Base-by-base conservation (phyloP, 371 early-diverging fungal genomes). In the Saksenaea vasiformis region DNA sequence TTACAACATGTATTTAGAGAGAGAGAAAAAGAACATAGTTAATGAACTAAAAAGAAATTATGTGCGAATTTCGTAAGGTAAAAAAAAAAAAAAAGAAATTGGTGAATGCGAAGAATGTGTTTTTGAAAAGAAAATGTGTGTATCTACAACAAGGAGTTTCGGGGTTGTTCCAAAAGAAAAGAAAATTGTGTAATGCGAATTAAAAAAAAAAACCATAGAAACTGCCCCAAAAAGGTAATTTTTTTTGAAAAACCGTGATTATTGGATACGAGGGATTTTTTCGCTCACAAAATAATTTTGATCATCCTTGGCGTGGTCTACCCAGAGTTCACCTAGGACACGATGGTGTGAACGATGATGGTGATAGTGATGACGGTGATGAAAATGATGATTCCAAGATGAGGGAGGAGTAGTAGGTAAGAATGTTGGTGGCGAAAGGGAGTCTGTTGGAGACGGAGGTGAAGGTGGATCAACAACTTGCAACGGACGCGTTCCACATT, bases 401-500 rank as follows among this genome's bases (percentile, higher is more conserved):
- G 51, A 47, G 22, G 51, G 51, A 47, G 51, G 51, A 22, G 51
- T 47, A 22, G 51, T 47, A 3, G 51, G 51, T 22, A 47, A 47
- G 51, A 47, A 47, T 22, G 51, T 2, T 19, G 51, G 51, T 47
- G 51, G 51, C 51, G 51, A 22, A 3, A 47, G 22, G 51, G 51
- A 47, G 51, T 47, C 51, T 2, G 51, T 47, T 47, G 27, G 51
- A 22, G 51, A 47, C 51, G 51, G 51, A 47, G 51, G 51, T 17
- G 51, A 47, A 10, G 24, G 51, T 47, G 51, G 51, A 0, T 22
- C 51, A n/a, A n/a, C 51, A n/a, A n/a, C 51, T 47, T 47, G 51
- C 22, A 47, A 47, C 22, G 51, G 24, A 47, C 51, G 51, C 51
- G 51, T 47, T 47, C 51, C 51, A 22, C 66, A 58, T 61, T 74